Conservation (phyloP, 306 rosid genomes). For the Ziziphus jujuba region DNA sequence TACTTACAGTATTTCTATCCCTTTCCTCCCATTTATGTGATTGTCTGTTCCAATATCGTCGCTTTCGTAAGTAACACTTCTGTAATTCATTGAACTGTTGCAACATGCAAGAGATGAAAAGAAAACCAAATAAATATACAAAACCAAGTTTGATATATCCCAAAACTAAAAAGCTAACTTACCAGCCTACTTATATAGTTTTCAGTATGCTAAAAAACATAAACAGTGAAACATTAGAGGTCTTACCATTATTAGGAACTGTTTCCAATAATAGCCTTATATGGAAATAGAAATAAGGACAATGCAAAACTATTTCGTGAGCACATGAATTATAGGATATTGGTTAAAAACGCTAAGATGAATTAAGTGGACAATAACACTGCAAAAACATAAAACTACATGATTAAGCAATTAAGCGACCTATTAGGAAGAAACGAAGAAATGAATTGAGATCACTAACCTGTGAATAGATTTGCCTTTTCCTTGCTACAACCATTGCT, state of each 20-base stretch:
- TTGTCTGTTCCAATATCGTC: slow-evolving; percentile 52
- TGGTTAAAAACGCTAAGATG: background rate
- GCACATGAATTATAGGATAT: background rate
- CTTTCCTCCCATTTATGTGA: slow-evolving; percentile 50
- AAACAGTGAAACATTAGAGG: background rate
- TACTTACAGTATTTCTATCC: slow-evolving; percentile 34
- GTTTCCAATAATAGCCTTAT: no score
- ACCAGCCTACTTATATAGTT: slow-evolving; percentile 5
- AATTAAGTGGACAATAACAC: background rate
- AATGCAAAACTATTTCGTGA: no score
- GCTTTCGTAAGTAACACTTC: slow-evolving; percentile 86
- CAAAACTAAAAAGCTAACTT: background rate
- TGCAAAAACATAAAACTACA: background rate
- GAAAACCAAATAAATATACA: slow-evolving; percentile 1
- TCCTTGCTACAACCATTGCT: slow-evolving; percentile 57
- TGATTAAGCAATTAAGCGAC: background rate
- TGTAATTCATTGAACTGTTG: slow-evolving; percentile 71
- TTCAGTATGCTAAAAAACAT: no score
- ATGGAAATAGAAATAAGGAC: no score
- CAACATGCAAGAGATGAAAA: slow-evolving; percentile 16
- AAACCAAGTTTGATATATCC: background rate
- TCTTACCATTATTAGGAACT: slow-evolving; percentile 1
- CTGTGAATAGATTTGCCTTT: slow-evolving; percentile 75
- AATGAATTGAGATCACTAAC: slow-evolving; percentile 28
- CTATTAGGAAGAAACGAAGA: background rate